These are phyloP conservation scores for Alternaria rosae DNA, from an alignment of 2,329 filamentous ascomycete genomes.

Conservation along the genomic window DNA sequence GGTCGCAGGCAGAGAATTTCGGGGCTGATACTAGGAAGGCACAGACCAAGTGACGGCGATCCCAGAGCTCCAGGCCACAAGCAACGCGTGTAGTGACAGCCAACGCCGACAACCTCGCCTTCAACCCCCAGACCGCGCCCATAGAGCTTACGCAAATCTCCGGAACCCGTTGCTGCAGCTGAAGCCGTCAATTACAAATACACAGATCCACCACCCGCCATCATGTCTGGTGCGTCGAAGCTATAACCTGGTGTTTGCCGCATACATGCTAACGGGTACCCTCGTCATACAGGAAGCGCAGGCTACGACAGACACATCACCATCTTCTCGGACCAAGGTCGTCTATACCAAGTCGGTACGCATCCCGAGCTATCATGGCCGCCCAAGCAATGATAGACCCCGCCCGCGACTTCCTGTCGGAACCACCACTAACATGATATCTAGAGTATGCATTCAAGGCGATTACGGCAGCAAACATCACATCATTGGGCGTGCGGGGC, in stretches of 20 bases:
- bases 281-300: slow-evolving; percentile 47
- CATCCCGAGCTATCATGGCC: slow-evolving; percentile 10
- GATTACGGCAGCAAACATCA: slow-evolving; percentile 99
- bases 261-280: slow-evolving; percentile 40
- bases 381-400: neutral
- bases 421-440: slow-evolving; percentile 9
- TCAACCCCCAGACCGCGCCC: slow-evolving; percentile 31
- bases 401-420: neutral
- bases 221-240: slow-evolving; percentile 52
- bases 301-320: slow-evolving; percentile 99
- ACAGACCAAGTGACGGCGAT: slow-evolving; percentile 28
- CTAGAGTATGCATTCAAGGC: slow-evolving; percentile 99
- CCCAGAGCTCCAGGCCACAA: slow-evolving; percentile 44
- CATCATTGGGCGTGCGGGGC: slow-evolving; percentile 92
- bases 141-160: slow-evolving; percentile 40
- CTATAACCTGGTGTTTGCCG: slow-evolving; percentile 20
- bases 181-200: slow-evolving; percentile 23
- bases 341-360: slow-evolving; percentile 99
- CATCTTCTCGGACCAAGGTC: slow-evolving; percentile 98
- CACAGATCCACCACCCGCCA: slow-evolving; percentile 37
- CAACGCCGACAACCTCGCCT: slow-evolving; percentile 32
- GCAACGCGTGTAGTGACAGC: slow-evolving; percentile 43
- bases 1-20: slow-evolving; percentile 44
- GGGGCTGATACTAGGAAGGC: slow-evolving; percentile 29
- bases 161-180: slow-evolving; percentile 40